These are phyloP conservation scores for Limonium bicolor DNA, from an alignment of 148 eudicot genomes.

Conservation along the genomic window DNA sequence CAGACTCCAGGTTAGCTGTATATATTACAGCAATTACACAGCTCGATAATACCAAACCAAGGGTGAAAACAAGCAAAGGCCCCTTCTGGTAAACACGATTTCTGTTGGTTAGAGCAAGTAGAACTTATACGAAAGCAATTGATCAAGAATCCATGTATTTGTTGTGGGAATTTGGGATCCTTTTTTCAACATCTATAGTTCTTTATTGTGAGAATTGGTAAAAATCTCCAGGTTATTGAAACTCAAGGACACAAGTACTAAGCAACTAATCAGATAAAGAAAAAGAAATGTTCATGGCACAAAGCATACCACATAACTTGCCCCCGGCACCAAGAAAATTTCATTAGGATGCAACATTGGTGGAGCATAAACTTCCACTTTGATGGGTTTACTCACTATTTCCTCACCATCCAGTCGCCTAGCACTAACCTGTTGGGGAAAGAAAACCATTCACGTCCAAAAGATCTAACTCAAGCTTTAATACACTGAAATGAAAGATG, in stretches of 20 bases:
- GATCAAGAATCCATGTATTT: too few relatives aligned
- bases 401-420: constrained; percentile 59
- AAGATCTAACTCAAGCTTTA: not conserved
- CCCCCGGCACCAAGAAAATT: constrained; percentile 76
- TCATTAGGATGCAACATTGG: constrained; percentile 54
- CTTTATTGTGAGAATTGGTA: too few relatives aligned
- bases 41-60: too few relatives aligned
- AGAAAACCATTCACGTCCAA: constrained; percentile 1
- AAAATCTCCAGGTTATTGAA: not conserved
- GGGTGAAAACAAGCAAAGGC: too few relatives aligned
- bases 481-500: not conserved
- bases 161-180: too few relatives aligned
- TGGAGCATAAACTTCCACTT: constrained; percentile 74
- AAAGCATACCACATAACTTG: constrained; percentile 62
- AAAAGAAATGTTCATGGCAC: not conserved
- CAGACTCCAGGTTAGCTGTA: too few relatives aligned
- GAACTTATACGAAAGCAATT: too few relatives aligned
- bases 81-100: too few relatives aligned
- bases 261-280: not conserved
- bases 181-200: too few relatives aligned
- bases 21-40: too few relatives aligned
- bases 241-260: not conserved
- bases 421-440: constrained; percentile 42
- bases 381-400: constrained; percentile 45
- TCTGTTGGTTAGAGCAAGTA: too few relatives aligned